These are phyloP conservation scores for Blastobotrys proliferans DNA, from an alignment of 1,139 yeast genomes.

Conservation along the genomic window DNA sequence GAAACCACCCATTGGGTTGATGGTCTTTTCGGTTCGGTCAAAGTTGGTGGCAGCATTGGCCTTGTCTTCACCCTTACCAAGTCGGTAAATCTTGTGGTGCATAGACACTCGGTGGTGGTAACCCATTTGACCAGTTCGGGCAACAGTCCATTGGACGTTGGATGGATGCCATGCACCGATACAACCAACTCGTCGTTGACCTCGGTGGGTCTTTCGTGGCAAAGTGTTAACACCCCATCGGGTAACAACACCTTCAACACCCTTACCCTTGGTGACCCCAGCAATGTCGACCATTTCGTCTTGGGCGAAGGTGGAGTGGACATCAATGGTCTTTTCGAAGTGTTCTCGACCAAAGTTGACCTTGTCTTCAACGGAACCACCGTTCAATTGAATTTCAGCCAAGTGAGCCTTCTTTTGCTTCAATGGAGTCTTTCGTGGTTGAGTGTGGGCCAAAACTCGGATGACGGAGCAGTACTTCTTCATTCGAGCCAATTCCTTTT, in stretches of 20 bases:
- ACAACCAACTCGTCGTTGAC: slow-evolving; percentile 99
- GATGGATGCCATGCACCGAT: slow-evolving; percentile 99
- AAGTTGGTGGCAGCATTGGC: slow-evolving; percentile 92
- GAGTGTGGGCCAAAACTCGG: slow-evolving; percentile 99
- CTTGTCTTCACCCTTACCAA: slow-evolving; percentile 96
- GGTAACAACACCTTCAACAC: slow-evolving; percentile 99
- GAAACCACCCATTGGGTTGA: slow-evolving; percentile 99
- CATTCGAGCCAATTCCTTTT: slow-evolving; percentile 97
- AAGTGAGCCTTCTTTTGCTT: slow-evolving; percentile 99
- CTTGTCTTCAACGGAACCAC: slow-evolving; percentile 98
- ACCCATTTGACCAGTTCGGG: slow-evolving; percentile 99
- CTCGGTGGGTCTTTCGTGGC: slow-evolving; percentile 99
- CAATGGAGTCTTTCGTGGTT: slow-evolving; percentile 98
- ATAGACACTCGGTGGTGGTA: slow-evolving; percentile 99
- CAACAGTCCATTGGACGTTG: slow-evolving; percentile 99
- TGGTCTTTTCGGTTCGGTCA: slow-evolving; percentile 99
- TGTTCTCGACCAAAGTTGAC: slow-evolving; percentile 98
- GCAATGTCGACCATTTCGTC: slow-evolving; percentile 97
- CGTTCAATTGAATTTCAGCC: slow-evolving; percentile 99
- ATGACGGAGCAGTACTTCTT: slow-evolving; percentile 97
- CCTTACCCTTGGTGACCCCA: slow-evolving; percentile 99
- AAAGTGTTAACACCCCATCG: slow-evolving; percentile 99
- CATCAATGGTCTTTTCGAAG: slow-evolving; percentile 97
- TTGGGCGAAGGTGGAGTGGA: slow-evolving; percentile 95
- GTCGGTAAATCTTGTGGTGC: slow-evolving; percentile 99